Evolutionary conservation across 2,329 filamentous ascomycete genomes (phyloP), one percentile per base, ranked within the genome.

Genomic region (Ascochyta viciae-villosae): DNA sequence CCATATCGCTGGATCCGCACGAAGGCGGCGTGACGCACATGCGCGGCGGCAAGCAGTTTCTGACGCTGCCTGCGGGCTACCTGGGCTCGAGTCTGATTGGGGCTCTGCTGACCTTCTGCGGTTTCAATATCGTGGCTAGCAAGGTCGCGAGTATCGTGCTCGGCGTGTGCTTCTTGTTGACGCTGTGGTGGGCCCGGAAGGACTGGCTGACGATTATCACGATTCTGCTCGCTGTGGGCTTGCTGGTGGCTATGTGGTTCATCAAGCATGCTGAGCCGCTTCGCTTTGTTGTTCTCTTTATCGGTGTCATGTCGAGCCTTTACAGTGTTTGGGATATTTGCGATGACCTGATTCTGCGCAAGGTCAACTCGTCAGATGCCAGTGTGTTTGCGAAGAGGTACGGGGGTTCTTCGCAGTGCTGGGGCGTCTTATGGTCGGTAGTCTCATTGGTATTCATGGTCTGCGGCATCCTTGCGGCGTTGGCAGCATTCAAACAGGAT

Each of bases 311-410:
- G 90, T 89, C 86, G 6, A 88, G 86, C 2, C 82, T 93, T 1
- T 93, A 93, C 75, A 90, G 87, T 62, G 89, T 90, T 5, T 93
- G 90, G 90, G 90, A 93, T 78, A 93, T 93, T 64, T 92, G 89
- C 74, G 90, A 94, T 69, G 90, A 94, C 64, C 80, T 93, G 29
- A 92, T 94, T 63, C 78, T 92, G 4, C 84, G 90, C 55, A 93
- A 92, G 76, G 89, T 93, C 47, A 92, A 93, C 74, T 86, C 83
- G 22, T 92, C 89, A 4, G 90, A 94, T 70, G 89, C 90, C 6
- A 90, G 87, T 63, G 88, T 92, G 27, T 93, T 93, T 65, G 89
- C 90, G 7, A 82, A 91, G 75, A 82, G 86, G 22, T 93, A 93
- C 64, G 90, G 90, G 10, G 90, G 90, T 33, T 92, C 89, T 0